phyloP scores from a whole-genome alignment of 192 early-diverging fungal species.

The Thamnidium elegans region DNA sequence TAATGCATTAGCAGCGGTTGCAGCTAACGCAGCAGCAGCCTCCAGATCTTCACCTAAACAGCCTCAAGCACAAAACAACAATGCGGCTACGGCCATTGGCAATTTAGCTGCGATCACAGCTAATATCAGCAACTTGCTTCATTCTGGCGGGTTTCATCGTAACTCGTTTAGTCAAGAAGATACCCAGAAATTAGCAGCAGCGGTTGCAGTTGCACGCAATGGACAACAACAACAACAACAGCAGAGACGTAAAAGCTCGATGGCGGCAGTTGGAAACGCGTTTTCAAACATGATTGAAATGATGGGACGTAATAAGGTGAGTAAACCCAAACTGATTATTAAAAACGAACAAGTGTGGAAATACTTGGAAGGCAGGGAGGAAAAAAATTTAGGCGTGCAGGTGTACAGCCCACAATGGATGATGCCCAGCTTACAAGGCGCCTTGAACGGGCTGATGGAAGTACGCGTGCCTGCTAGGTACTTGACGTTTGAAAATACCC shows the following conservation, averaged over 20 bases:
- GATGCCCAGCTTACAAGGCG: conserved; percentile 46
- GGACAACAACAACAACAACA: not conserved
- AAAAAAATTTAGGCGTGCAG: conserved; percentile 30
- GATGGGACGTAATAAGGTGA: not conserved
- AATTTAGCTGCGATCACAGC: conserved; percentile 25
- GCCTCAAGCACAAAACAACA: too few relatives aligned
- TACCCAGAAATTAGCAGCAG: conserved; percentile 6
- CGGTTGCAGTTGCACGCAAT: not conserved
- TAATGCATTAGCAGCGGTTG: conserved; percentile 27
- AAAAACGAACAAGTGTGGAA: conserved; percentile 33
- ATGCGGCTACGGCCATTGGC: conserved; percentile 13
- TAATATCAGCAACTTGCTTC: conserved; percentile 21
- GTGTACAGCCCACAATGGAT: conserved; percentile 44
- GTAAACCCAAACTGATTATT: conserved; percentile 24
- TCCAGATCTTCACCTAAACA: not conserved
- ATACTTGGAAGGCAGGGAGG: conserved; percentile 23
- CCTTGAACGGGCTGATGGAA: conserved; percentile 57
- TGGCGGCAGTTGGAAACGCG: not conserved
- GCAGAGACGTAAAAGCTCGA: conserved; percentile 2
- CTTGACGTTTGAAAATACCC: conserved; percentile 61
- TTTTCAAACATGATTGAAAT: conserved; percentile 9
- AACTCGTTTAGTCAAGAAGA: conserved; percentile 9
- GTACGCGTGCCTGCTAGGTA: conserved; percentile 63
- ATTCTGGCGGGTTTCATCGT: not conserved
- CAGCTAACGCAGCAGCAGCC: not conserved